phyloP scores from a whole-genome alignment of 805 yeast species.

The Candida bentonensis region DNA sequence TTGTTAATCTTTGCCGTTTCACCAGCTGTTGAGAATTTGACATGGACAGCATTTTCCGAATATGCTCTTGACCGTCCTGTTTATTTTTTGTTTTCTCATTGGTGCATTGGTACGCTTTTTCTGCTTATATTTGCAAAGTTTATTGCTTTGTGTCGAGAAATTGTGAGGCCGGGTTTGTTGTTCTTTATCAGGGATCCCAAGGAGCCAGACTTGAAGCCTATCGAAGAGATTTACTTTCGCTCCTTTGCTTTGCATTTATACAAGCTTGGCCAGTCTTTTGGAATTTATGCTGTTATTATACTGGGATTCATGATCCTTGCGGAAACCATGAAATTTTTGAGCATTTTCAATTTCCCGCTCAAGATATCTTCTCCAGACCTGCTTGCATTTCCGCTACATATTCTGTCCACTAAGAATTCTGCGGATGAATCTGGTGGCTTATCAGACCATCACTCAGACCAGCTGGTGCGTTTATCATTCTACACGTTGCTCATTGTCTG shows the following conservation, averaged over 20 bases:
- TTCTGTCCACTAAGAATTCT: too few relatives aligned
- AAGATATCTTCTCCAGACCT: too few relatives aligned
- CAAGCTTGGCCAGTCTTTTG: constrained; percentile 56
- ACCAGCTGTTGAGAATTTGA: constrained; percentile 32
- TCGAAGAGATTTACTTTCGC: constrained; percentile 75
- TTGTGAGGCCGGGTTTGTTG: constrained; percentile 77
- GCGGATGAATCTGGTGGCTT: too few relatives aligned
- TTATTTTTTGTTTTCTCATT: constrained; percentile 25
- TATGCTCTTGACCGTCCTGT: constrained; percentile 4
- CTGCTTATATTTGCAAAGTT: constrained; percentile 80
- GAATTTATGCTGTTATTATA: constrained; percentile 37
- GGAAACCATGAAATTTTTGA: too few relatives aligned
- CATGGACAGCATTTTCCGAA: constrained; percentile 4
- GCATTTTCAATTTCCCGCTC: too few relatives aligned
- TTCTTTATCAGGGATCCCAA: constrained; percentile 90
- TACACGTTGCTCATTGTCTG: neutral
- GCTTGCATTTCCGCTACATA: too few relatives aligned
- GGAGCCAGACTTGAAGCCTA: constrained; percentile 75
- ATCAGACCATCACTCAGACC: too few relatives aligned
- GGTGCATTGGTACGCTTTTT: constrained; percentile 69
- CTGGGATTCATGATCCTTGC: too few relatives aligned
- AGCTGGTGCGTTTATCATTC: constrained; percentile 1
- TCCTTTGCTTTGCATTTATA: constrained; percentile 61
- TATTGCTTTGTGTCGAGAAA: constrained; percentile 69
- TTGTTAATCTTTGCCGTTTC: constrained; percentile 55